Evolutionary conservation across 2,329 filamentous ascomycete species (phyloP), one percentile per base, ranked within the genome.

Genomic region (Incumbomyces delicatus): DNA sequence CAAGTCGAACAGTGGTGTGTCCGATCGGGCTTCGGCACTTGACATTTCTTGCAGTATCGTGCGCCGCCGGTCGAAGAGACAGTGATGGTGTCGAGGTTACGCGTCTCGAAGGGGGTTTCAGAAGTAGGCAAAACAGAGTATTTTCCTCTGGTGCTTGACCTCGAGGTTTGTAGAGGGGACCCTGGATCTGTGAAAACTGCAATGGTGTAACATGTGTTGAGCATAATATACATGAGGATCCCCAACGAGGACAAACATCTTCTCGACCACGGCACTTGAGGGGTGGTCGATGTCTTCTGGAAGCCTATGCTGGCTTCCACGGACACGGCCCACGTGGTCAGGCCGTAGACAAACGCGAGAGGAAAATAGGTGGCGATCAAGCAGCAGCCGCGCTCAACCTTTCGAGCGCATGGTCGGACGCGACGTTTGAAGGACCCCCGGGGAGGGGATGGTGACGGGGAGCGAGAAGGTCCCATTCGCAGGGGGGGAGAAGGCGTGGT

Each of bases 1-100:
- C 92, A 98, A 3, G 88, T 94, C 10, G 87, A 94, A 74, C 92
- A 98, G 71, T 98, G 92, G 66, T 98, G 92, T 29, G 90, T 81
- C 51, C 92, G 86, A 68, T 98, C 92, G 35, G 92, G 92, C 70
- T 98, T 98, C 53, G 85, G 80, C 44, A 83, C 83, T 69, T 94
- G 86, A 66, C 92, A 98, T 69, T 98, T 98, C 70, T 96, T 96
- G 75, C 92, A 98, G 71, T 84, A 96, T 46, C 92, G 80, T 44
- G 85, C 69, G 58, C 85, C 85, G 58, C 92, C 92, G 35, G 86
- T 88, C 48, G 87, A 83, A 67, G 92, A 98, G 61, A 95, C 92
- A 1, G 90, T 96, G 60, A 95, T 85, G 32, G 84, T 85, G 7
- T 85, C 83, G 47, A 81, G 75, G n/a, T 69, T 62, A 54, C 63